These are phyloP conservation scores for Zymoseptoria tritici DNA, from an alignment of 2,329 filamentous ascomycete genomes.

Conservation along the genomic window DNA sequence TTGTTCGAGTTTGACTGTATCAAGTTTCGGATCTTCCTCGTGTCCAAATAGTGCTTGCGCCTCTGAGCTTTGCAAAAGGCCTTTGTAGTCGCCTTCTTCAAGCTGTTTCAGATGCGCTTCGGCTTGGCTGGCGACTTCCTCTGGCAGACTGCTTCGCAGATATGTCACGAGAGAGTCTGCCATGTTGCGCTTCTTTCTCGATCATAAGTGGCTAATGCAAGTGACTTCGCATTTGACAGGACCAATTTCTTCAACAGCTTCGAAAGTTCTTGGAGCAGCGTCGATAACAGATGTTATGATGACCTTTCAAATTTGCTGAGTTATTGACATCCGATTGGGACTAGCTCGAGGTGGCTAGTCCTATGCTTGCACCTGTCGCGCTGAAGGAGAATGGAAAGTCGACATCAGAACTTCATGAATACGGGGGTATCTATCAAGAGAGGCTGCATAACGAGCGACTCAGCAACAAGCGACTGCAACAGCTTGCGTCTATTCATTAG, in stretches of 20 bases:
- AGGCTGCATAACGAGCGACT: background rate
- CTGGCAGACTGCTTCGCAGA: constrained; percentile 35
- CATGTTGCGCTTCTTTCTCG: constrained; percentile 25
- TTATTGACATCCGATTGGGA: background rate
- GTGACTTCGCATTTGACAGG: background rate
- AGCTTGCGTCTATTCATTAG: background rate
- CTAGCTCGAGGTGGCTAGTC: background rate
- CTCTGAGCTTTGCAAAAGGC: constrained; percentile 33
- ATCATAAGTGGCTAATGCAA: background rate
- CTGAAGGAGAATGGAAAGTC: background rate
- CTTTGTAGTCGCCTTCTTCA: constrained; percentile 37
- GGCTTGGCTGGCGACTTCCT: constrained; percentile 34
- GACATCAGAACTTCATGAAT: background rate
- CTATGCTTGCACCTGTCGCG: too few relatives aligned
- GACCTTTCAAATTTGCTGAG: background rate
- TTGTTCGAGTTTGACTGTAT: constrained; percentile 26
- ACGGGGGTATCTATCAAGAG: background rate
- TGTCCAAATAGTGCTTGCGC: constrained; percentile 37
- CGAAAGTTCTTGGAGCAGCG: background rate
- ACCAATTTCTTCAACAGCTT: background rate
- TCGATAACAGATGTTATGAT: background rate
- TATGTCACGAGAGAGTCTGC: constrained; percentile 36
- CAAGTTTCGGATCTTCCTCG: constrained; percentile 28
- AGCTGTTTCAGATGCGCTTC: constrained; percentile 32
- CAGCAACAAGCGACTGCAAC: background rate